Percentiles rank a stretch among this genome's conserved stretches.
Evolutionary conservation across 805 yeast species (phyloP).

Genomic region (Blastobotrys muscicola): DNA sequence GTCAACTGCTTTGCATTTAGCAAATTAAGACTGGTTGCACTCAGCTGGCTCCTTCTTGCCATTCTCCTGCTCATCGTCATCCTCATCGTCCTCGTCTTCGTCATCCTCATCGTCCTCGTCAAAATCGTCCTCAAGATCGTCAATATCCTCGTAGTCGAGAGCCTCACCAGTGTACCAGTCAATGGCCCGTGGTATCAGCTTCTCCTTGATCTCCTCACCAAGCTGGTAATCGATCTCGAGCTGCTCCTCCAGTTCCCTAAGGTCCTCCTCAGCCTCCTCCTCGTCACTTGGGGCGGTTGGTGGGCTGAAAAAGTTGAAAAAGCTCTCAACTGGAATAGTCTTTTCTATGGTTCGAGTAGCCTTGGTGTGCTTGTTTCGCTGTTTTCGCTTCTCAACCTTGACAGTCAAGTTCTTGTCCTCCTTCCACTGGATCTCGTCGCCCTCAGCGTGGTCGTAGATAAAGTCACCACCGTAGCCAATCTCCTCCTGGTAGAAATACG

Average conservation of each 20-base stretch:
- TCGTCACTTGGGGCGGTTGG: slow-evolving; percentile 67
- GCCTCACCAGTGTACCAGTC: slow-evolving; percentile 99
- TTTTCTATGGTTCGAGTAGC: slow-evolving; percentile 95
- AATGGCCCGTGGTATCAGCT: slow-evolving; percentile 89
- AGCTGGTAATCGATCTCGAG: slow-evolving; percentile 88
- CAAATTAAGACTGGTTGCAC: slow-evolving; percentile 46
- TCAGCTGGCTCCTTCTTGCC: slow-evolving; percentile 45
- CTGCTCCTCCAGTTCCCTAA: slow-evolving; percentile 68
- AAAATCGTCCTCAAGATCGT: slow-evolving; percentile 52
- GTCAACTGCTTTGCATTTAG: too few species aligned
- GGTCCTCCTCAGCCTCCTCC: slow-evolving; percentile 48
- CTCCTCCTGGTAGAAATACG: slow-evolving; percentile 89
- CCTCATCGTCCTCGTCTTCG: slow-evolving; percentile 49
- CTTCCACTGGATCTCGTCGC: slow-evolving; percentile 75
- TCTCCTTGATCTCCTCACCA: slow-evolving; percentile 94
- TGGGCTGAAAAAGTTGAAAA: slow-evolving; percentile 92
- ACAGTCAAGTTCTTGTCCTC: slow-evolving; percentile 79
- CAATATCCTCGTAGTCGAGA: slow-evolving; percentile 57
- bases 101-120: slow-evolving; percentile 51
- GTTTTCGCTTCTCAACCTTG: slow-evolving; percentile 86
- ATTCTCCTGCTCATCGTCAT: slow-evolving; percentile 32
- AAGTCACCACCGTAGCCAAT: slow-evolving; percentile 92
- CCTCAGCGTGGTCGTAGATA: slow-evolving; percentile 95
- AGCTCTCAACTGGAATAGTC: slow-evolving; percentile 87
- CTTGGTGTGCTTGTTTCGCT: slow-evolving; percentile 91